Evolutionary conservation across 768 basidiomycete species (phyloP), one percentile per base, ranked within the genome.

Genomic region (Pleurotus tuber-regium): DNA sequence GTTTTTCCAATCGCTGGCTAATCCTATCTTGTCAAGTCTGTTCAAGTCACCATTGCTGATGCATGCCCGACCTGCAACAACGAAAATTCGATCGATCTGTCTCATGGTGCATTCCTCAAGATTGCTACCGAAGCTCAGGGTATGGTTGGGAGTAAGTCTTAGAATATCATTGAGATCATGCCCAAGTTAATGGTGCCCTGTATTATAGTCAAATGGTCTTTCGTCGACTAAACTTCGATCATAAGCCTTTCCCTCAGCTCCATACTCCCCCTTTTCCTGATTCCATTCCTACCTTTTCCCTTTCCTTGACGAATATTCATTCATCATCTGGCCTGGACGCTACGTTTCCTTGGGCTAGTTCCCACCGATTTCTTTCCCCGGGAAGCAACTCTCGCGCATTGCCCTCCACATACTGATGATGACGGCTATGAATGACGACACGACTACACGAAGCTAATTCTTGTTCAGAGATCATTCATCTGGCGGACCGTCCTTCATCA

Each of bases 11-110:
- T 39, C 54, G 33, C 43, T 29, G 26, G 52, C 44, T 52, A 21
- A 33, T 35, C 51, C 36, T 23, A 4, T 57, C 21, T 24, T n/a
- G 25, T 58, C 3, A 19, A 73, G 66, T 63, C 66, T n/a, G 76
- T 88, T 52, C 73, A 66, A 3, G 91, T 84, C 39, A 77, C 73
- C 21, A 74, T 97, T 56, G 89, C 79, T 10, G 92, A 93, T 58
- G 84, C 77, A 30, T 97, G 92, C 75, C 91, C 92, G 21, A 86
- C 85, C 16, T 96, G 92, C 71, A 44, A 61, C 0, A 82, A 79
- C 59, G 28, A 29, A 24, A 77, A 86, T 66, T 88, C 85, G 12
- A 83, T 97, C 62, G 88, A 91, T 60, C 72, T 90, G 36, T 89
- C 88, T n/a, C 50, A 58, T 43, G 82, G 61, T 49, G 87, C 89